Base-by-base conservation (phyloP, 2,329 filamentous ascomycete genomes). In the Thelonectria discophora region DNA sequence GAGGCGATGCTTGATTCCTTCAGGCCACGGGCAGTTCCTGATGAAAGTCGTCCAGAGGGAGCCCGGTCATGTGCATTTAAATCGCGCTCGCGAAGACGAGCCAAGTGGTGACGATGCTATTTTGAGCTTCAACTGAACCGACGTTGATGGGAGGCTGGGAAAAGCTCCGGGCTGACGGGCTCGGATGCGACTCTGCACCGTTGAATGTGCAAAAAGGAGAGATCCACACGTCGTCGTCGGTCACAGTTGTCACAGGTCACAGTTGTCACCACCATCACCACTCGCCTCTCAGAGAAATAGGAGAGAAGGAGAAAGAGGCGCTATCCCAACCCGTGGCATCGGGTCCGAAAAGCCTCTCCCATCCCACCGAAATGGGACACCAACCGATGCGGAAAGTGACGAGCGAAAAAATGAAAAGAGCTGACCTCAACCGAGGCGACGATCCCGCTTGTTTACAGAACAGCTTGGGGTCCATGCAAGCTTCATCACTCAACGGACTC, bases 91-190 rank as follows among this genome's bases (percentile, higher is more conserved):
- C 43, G 54, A 53, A 34, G 62, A 39, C 24, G 40, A 50, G 67
- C 65, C 69, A 70, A 71, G 67, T 63, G 66, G 62, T 59, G 57
- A 60, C 64, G 55, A 58, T 47, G 45, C 52, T 61, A 56, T 66
- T 50, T 52, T 62, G 54, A 57, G 57, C 55, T 56, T 60, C 51
- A 64, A 30, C 27, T 57, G 21, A 24, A 24, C n/a, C n/a, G n/a
- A n/a, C n/a, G n/a, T n/a, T n/a, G 21, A 24, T 4, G 21, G 27
- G 24, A 7, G 27, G 27, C 27, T 30, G 27, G 27, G 27, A 30
- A 10, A 30, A 24, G 21, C 21, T 24, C 21, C 21, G 21, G 27
- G 5, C 9, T 5, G 27, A 30, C 27, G 27, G 27, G 4, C 2
- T 30, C 27, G 7, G 42, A 42, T 56, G 58, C 18, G 30, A 15